Conservation (phyloP, 78 protist genomes). For the Tieghemostelium lacteum region DNA sequence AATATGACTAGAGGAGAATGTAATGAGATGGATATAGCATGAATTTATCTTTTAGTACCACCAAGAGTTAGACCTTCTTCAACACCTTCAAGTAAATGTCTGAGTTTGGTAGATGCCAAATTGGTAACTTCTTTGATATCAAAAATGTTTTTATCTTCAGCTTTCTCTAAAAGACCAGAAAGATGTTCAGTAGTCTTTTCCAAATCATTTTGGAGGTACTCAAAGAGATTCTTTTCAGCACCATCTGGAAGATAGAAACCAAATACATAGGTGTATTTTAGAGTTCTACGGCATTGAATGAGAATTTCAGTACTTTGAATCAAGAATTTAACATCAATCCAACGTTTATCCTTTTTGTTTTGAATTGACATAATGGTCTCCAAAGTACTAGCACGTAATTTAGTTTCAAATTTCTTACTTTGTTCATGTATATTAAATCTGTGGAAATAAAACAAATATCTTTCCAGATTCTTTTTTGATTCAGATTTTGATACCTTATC, state of each 20-base stretch:
- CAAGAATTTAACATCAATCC: conserved; percentile 60
- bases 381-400: conserved; percentile 18
- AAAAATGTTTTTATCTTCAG: conserved; percentile 12
- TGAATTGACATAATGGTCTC: conserved; percentile 32
- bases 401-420: conserved; percentile 62
- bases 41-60: too few relatives aligned
- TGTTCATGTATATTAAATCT: conserved; percentile 68
- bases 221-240: conserved; percentile 74
- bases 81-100: conserved; percentile 35
- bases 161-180: conserved; percentile 43
- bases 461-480: conserved; percentile 44
- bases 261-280: conserved; percentile 76
- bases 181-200: conserved; percentile 77
- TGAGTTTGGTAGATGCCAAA: conserved; percentile 42
- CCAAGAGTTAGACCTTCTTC: too few relatives aligned
- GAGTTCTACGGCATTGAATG: conserved; percentile 65
- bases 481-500: conserved; percentile 42
- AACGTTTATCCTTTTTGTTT: conserved; percentile 61
- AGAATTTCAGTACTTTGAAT: conserved; percentile 35
- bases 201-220: conserved; percentile 54
- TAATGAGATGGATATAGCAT: too few relatives aligned
- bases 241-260: conserved; percentile 66
- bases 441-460: conserved; percentile 71
- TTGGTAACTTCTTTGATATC: conserved; percentile 63
- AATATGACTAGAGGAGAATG: too few relatives aligned